Evolutionary conservation across 768 basidiomycete genomes (phyloP).

Genomic region (Lentinula guzmanii): DNA sequence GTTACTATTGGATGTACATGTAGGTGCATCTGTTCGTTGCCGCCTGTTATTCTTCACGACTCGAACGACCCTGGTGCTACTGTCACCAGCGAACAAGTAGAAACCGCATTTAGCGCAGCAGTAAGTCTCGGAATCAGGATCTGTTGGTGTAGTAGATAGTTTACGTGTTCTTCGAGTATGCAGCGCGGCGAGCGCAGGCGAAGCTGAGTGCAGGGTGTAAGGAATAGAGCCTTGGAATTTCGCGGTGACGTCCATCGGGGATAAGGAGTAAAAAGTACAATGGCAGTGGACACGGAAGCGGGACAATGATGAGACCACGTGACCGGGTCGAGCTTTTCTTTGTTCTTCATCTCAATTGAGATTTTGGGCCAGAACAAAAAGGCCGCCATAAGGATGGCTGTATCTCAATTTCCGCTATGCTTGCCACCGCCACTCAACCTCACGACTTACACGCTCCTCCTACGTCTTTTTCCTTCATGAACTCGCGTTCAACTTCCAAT

Average conservation of each 20-base stretch:
- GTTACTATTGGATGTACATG: constrained; percentile 8
- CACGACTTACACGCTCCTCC: constrained; percentile 16
- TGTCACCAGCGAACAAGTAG: constrained; percentile 35
- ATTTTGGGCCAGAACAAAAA: background rate
- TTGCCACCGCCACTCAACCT: constrained; percentile 17
- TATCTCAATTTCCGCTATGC: constrained; percentile 16
- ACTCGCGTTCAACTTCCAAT: constrained; percentile 12
- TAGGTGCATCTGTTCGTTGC: constrained; percentile 2
- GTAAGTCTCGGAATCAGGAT: constrained; percentile 13
- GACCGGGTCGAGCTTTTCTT: background rate
- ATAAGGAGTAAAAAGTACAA: background rate
- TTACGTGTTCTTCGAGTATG: constrained; percentile 40
- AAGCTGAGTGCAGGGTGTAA: constrained; percentile 39
- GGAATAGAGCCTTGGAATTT: constrained; percentile 43
- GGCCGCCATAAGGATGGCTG: constrained; percentile 5
- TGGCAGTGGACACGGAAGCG: background rate
- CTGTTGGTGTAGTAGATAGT: constrained; percentile 13
- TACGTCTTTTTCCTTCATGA: constrained; percentile 15
- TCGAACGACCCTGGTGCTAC: constrained; percentile 28
- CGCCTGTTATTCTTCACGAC: constrained; percentile 12
- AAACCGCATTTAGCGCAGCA: constrained; percentile 52
- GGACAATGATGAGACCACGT: background rate
- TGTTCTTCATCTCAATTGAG: background rate
- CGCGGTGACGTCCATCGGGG: background rate
- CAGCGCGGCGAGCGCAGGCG: constrained; percentile 57